A percentile compares a stretch with the other conserved stretches of the same genome.
These are phyloP conservation scores for Bacidia gigantensis DNA, from an alignment of 495 filamentous ascomycete genomes.

Conservation along the genomic window DNA sequence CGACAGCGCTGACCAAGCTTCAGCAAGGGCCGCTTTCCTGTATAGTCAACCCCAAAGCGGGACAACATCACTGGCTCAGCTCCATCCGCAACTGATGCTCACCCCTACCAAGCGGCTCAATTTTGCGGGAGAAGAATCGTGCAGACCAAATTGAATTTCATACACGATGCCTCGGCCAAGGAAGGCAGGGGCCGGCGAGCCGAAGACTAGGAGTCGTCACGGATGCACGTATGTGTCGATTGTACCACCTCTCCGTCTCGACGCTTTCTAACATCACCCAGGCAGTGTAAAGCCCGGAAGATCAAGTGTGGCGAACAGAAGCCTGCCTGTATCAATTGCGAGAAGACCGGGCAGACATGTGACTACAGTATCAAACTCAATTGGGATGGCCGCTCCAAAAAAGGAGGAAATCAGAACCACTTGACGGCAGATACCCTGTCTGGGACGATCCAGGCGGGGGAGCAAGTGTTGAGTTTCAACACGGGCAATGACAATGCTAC, in stretches of 20 bases:
- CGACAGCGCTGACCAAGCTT: no score
- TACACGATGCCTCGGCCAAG: conserved; percentile 60
- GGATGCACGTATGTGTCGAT: conserved; percentile 61
- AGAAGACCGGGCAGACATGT: conserved; percentile 60
- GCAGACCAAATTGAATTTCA: neutral
- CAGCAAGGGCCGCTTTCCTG: no score
- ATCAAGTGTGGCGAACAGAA: conserved; percentile 83
- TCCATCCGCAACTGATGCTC: neutral
- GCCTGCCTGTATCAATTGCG: conserved; percentile 64
- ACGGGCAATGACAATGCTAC: neutral
- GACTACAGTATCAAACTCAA: conserved; percentile 80
- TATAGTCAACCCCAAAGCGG: no score
- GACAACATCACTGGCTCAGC: neutral
- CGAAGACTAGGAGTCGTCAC: conserved; percentile 62
- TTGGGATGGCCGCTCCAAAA: conserved; percentile 53
- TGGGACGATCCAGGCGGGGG: neutral
- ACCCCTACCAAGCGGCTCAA: neutral
- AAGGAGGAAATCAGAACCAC: conserved; percentile 21
- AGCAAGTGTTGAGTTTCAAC: neutral
- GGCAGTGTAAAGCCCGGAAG: conserved; percentile 76
- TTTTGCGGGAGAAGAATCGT: neutral
- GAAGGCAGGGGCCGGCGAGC: conserved; percentile 50
- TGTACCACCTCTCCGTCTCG: neutral
- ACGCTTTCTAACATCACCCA: conserved; percentile 20
- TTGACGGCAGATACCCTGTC: neutral